Evolutionary conservation across 306 rosid genomes (phyloP).

Genomic region (Cucumis hystrix): DNA sequence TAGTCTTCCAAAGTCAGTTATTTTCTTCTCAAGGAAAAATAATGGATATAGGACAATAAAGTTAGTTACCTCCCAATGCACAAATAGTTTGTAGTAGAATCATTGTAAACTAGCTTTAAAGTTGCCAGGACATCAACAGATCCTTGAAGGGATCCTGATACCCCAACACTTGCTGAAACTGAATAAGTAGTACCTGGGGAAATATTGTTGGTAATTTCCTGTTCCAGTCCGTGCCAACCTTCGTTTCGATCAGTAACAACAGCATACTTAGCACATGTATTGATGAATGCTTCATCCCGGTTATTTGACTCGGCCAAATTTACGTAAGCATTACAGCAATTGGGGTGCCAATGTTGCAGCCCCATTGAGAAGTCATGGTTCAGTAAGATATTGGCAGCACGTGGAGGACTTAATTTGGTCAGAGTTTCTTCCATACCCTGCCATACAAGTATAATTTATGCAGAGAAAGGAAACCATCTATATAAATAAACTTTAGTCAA

Average conservation of each 20-base stretch:
- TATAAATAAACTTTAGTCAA: background rate
- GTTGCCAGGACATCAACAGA: slow-evolving; percentile 67
- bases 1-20: background rate
- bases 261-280: slow-evolving; percentile 25
- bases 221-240: slow-evolving; percentile 96
- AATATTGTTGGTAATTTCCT: slow-evolving; percentile 55
- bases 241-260: slow-evolving; percentile 58
- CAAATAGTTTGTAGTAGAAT: slow-evolving; percentile 48
- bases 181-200: slow-evolving; percentile 36
- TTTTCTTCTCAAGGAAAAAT: background rate
- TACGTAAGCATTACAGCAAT: slow-evolving; percentile 52
- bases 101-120: slow-evolving; percentile 43
- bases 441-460: slow-evolving; percentile 7
- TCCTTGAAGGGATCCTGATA: slow-evolving; percentile 50
- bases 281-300: slow-evolving; percentile 18
- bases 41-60: background rate
- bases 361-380: slow-evolving; percentile 79
- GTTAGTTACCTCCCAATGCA: slow-evolving; percentile 57
- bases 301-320: slow-evolving; percentile 30
- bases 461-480: background rate
- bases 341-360: slow-evolving; percentile 65
- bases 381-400: slow-evolving; percentile 38
- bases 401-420: slow-evolving; percentile 19
- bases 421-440: slow-evolving; percentile 30
- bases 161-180: slow-evolving; percentile 71